Percentiles rank a stretch among this genome's conserved stretches.
Conservation (phyloP, 208 protist species). For the Crithidia expoeki region DNA sequence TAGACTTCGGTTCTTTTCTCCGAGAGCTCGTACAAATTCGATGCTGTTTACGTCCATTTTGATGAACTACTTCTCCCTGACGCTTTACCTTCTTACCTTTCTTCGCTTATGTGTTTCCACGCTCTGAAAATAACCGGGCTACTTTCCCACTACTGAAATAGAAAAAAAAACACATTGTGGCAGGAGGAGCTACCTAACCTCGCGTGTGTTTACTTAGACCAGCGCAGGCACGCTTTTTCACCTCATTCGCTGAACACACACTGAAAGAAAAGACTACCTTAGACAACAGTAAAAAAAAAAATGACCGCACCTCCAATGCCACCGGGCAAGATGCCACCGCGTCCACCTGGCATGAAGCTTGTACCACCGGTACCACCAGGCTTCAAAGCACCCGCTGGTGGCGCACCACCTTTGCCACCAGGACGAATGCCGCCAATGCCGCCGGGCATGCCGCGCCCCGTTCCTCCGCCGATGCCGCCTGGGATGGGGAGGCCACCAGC, state of each 20-base stretch:
- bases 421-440: conserved; percentile 19
- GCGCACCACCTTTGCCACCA: conserved; percentile 15
- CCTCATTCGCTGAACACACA: not conserved
- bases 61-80: no score
- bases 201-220: no score
- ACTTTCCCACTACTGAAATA: no score
- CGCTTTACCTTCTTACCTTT: no score
- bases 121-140: no score
- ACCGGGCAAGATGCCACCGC: conserved; percentile 33
- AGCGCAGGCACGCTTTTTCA: no score
- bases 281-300: not conserved
- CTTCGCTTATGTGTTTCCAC: no score
- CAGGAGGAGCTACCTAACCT: no score
- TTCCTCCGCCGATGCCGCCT: conserved; percentile 44
- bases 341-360: conserved; percentile 27
- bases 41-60: no score
- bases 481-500: conserved; percentile 16
- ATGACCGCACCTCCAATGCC: conserved; percentile 40
- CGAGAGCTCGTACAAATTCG: no score
- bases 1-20: no score
- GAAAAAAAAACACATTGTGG: no score
- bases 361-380: conserved; percentile 48
- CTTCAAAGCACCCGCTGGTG: conserved; percentile 19
- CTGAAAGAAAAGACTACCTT: conserved; percentile 4
- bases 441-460: conserved; percentile 31